A percentile compares a stretch with the other conserved stretches of the same genome.
phyloP scores from a whole-genome alignment of 768 basidiomycete genomes.

The Cystofilobasidium macerans region DNA sequence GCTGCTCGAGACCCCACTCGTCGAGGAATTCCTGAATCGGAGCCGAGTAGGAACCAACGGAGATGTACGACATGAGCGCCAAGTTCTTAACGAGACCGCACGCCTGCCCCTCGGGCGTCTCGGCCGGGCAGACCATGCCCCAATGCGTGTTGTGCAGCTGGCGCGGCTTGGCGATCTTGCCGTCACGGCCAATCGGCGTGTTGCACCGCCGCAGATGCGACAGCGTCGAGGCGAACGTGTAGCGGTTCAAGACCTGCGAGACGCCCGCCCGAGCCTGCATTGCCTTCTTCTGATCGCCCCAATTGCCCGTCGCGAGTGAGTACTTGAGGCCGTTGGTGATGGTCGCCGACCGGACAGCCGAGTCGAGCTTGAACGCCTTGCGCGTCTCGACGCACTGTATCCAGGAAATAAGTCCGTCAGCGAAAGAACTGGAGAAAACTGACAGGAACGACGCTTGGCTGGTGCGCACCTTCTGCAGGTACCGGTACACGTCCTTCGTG shows the following conservation, averaged over 20 bases:
- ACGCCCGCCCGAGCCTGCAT: slow-evolving; percentile 98
- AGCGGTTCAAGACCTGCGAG: slow-evolving; percentile 94
- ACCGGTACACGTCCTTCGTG: slow-evolving; percentile 91
- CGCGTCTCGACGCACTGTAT: slow-evolving; percentile 85
- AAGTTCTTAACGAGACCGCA: slow-evolving; percentile 98
- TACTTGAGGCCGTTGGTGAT: slow-evolving; percentile 98
- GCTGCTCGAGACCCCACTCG: slow-evolving; percentile 91
- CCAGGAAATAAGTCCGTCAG: slow-evolving; percentile 3
- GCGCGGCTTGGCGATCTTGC: slow-evolving; percentile 98
- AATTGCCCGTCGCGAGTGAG: slow-evolving; percentile 95
- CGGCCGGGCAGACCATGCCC: slow-evolving; percentile 99
- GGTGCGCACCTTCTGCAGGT: slow-evolving; percentile 74
- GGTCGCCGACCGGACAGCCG: slow-evolving; percentile 90
- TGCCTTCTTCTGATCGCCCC: slow-evolving; percentile 98
- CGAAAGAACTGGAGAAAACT: not conserved
- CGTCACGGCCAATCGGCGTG: slow-evolving; percentile 93
- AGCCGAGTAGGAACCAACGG: slow-evolving; percentile 88
- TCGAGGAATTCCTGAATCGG: slow-evolving; percentile 97
- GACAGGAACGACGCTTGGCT: not conserved
- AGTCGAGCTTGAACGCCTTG: slow-evolving; percentile 81
- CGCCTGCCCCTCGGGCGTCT: slow-evolving; percentile 98
- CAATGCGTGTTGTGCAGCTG: slow-evolving; percentile 99
- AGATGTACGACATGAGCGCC: slow-evolving; percentile 93
- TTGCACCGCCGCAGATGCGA: slow-evolving; percentile 97
- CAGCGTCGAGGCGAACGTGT: slow-evolving; percentile 95